Conservation (phyloP, 768 basidiomycete genomes). For the Lenzites betulinus region DNA sequence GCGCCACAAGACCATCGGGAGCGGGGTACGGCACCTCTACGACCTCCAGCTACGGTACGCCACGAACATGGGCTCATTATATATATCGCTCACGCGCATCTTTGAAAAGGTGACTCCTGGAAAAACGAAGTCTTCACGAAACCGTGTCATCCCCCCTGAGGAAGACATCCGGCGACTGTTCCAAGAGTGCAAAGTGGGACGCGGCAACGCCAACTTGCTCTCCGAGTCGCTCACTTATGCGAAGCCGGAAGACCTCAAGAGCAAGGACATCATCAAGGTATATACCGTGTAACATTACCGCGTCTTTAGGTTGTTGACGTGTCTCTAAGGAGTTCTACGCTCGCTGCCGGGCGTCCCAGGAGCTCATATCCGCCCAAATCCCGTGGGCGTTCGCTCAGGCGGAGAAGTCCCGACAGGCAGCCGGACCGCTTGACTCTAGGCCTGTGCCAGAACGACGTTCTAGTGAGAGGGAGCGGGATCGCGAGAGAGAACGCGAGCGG, state of each 20-base stretch:
- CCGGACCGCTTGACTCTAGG: constrained; percentile 4
- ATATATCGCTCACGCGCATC: not conserved
- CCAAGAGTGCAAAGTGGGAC: constrained; percentile 83
- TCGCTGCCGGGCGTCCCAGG: constrained; percentile 81
- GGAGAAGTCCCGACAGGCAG: constrained; percentile 56
- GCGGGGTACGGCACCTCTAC: constrained; percentile 1
- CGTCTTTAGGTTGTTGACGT: not conserved
- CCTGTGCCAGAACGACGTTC: constrained; percentile 15
- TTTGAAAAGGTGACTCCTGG: constrained; percentile 10
- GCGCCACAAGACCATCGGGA: not conserved
- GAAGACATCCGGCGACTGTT: constrained; percentile 84
- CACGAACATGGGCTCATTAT: not conserved
- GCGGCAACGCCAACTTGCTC: constrained; percentile 77
- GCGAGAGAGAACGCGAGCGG: not conserved
- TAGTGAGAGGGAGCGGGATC: constrained; percentile 2
- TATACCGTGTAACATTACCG: constrained; percentile 22
- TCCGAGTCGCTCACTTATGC: constrained; percentile 70
- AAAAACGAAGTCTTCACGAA: constrained; percentile 32
- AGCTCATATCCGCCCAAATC: constrained; percentile 84
- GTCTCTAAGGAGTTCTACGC: constrained; percentile 73
- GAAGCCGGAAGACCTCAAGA: constrained; percentile 67
- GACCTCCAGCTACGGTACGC: constrained; percentile 17
- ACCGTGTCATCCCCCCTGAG: constrained; percentile 65
- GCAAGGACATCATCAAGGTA: constrained; percentile 67
- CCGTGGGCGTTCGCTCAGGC: constrained; percentile 88